These are phyloP conservation scores for Aspergillus tanneri DNA, from an alignment of 2,329 filamentous ascomycete species.

Conservation along the genomic window DNA sequence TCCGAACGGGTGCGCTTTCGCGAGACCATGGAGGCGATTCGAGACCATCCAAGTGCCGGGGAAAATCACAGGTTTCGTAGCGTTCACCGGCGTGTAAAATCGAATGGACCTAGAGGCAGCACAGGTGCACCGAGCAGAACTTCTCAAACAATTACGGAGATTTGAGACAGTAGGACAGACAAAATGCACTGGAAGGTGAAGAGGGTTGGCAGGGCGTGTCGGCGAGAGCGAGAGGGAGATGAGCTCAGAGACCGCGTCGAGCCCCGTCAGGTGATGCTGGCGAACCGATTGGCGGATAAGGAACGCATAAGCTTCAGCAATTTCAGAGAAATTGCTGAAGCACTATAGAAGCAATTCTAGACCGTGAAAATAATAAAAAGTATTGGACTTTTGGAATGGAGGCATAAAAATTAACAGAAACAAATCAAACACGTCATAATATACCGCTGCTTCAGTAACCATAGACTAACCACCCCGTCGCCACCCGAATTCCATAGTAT, in stretches of 20 bases:
- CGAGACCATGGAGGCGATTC: constrained; percentile 50
- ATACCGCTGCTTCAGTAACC: neutral
- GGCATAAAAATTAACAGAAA: neutral
- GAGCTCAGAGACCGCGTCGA: constrained; percentile 35
- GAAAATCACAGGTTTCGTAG: neutral
- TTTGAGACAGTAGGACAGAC: neutral
- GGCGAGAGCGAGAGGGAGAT: constrained; percentile 30
- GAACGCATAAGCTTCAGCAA: no score
- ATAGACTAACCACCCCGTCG: neutral
- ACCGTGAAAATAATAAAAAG: no score
- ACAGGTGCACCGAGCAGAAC: neutral
- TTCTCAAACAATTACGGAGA: neutral
- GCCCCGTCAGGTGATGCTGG: constrained; percentile 30
- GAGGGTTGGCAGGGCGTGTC: constrained; percentile 14
- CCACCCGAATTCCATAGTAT: neutral
- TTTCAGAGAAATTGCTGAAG: no score
- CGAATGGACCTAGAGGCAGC: neutral
- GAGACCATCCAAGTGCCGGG: constrained; percentile 22
- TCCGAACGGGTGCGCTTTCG: constrained; percentile 58
- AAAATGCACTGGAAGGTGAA: constrained; percentile 4
- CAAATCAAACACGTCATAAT: no score
- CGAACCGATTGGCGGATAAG: constrained; percentile 19
- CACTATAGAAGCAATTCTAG: no score
- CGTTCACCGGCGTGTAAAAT: neutral
- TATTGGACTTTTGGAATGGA: neutral